phyloP scores from a whole-genome alignment of 768 basidiomycete species.

The Zangia roseola region DNA sequence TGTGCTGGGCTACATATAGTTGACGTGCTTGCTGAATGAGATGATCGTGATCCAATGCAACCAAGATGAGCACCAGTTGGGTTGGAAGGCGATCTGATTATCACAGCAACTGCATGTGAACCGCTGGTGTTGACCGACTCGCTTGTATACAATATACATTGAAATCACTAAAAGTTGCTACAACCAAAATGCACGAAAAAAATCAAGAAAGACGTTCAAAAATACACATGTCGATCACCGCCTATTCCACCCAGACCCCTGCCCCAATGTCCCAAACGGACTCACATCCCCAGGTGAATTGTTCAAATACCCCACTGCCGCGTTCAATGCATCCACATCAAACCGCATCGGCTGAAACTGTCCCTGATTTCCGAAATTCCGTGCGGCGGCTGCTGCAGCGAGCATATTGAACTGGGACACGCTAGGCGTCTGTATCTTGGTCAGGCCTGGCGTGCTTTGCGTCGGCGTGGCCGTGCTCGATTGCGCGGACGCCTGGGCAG shows the following conservation, averaged over 20 bases:
- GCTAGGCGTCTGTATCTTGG: conserved; percentile 3
- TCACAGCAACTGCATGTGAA: too few relatives aligned
- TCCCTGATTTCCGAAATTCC: conserved; percentile 23
- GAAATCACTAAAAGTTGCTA: too few relatives aligned
- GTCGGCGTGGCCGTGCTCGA: conserved; percentile 4
- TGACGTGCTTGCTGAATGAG: too few relatives aligned
- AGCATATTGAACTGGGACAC: conserved; percentile 30
- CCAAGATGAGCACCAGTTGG: too few relatives aligned
- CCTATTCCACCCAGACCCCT: conserved; percentile 5
- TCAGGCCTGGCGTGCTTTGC: not conserved
- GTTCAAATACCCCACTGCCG: conserved; percentile 22
- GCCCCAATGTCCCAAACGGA: conserved; percentile 9
- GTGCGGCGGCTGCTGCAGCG: conserved; percentile 22
- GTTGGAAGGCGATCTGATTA: too few relatives aligned
- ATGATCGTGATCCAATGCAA: too few relatives aligned
- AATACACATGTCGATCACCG: not conserved
- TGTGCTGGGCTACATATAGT: too few relatives aligned
- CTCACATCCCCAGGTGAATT: conserved; percentile 12
- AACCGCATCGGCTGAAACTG: conserved; percentile 24
- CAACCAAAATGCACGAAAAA: too few relatives aligned
- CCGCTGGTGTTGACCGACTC: too few relatives aligned
- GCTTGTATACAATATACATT: too few relatives aligned
- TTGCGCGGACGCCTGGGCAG: not conserved
- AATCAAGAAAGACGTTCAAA: too few relatives aligned
- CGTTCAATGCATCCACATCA: conserved; percentile 13